A percentile compares a stretch with the other conserved stretches of the same genome.
Evolutionary conservation across 108 stramenopile genomes (phyloP).

Genomic region (Conticribra weissflogii): DNA sequence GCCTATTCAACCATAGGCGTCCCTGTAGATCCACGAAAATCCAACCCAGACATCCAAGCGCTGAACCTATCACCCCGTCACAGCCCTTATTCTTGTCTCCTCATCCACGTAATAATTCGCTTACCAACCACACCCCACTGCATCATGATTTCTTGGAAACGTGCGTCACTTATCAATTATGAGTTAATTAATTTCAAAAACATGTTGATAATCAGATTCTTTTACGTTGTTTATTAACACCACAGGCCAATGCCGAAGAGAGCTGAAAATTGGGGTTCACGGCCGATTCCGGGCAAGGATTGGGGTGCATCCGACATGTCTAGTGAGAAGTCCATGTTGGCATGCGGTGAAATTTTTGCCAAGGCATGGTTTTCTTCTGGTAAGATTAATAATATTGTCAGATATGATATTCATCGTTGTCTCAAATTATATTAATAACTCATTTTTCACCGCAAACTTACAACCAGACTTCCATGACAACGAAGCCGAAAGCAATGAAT

Average conservation of each 20-base stretch:
- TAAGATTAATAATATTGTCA: conserved; percentile 25
- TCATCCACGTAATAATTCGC: conserved; percentile 36
- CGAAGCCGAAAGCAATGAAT: neutral
- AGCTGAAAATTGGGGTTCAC: conserved; percentile 70
- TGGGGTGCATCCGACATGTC: conserved; percentile 75
- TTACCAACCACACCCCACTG: conserved; percentile 31
- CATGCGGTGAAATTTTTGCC: conserved; percentile 52
- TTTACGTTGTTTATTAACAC: too few relatives aligned
- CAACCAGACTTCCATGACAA: neutral
- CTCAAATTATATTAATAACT: neutral
- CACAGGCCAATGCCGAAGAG: conserved; percentile 69
- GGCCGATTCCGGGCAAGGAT: conserved; percentile 69
- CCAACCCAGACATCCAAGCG: too few relatives aligned
- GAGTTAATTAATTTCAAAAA: too few relatives aligned
- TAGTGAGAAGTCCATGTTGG: conserved; percentile 35
- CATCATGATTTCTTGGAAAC: conserved; percentile 14
- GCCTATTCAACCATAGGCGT: conserved; percentile 25
- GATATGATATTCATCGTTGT: conserved; percentile 4
- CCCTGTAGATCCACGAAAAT: conserved; percentile 4
- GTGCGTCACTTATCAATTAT: too few relatives aligned
- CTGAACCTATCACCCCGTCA: too few relatives aligned
- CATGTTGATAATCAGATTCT: too few relatives aligned
- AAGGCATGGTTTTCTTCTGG: conserved; percentile 42
- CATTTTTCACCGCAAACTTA: neutral
- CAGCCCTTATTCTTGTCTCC: conserved; percentile 32